A percentile compares a stretch with the other conserved stretches of the same genome.
phyloP scores from a whole-genome alignment of 2,329 filamentous ascomycete species.

The Colletotrichum cuscutae region DNA sequence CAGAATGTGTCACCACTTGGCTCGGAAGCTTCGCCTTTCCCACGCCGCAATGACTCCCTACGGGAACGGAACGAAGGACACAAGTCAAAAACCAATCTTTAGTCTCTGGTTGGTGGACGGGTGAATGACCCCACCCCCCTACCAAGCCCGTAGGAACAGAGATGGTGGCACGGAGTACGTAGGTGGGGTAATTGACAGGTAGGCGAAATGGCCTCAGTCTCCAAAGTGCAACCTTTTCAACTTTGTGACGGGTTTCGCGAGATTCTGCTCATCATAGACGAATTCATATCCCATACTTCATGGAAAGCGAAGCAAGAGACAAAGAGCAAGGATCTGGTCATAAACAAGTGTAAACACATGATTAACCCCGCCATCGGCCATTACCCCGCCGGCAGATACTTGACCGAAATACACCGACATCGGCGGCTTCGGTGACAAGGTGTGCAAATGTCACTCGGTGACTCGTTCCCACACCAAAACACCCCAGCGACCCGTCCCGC shows the following conservation, averaged over 20 bases:
- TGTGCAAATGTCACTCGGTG: background rate
- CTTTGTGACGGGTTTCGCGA: background rate
- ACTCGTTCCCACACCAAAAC: background rate
- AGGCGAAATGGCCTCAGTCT: background rate
- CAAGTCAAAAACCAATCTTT: background rate
- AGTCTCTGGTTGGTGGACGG: background rate
- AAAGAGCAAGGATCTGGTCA: too few relatives aligned
- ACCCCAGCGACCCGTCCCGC: background rate
- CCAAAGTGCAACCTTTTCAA: background rate
- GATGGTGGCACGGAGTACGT: background rate
- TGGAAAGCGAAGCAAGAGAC: too few relatives aligned
- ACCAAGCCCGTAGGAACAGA: slow-evolving; percentile 2
- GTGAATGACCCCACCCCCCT: background rate
- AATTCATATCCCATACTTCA: too few relatives aligned
- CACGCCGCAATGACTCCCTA: slow-evolving; percentile 14
- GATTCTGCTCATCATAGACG: background rate
- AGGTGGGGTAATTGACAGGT: background rate
- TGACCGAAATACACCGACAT: slow-evolving; percentile 6
- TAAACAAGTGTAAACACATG: too few relatives aligned
- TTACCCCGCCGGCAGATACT: background rate
- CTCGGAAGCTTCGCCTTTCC: background rate
- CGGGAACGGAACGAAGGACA: background rate
- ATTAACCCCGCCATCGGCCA: too few relatives aligned
- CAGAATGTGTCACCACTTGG: slow-evolving; percentile 27
- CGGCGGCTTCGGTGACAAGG: too few relatives aligned